Evolutionary conservation across 169 alveolate genomes (phyloP), one percentile per base, ranked within the genome.

Genomic region (Cyclospora cayetanensis): DNA sequence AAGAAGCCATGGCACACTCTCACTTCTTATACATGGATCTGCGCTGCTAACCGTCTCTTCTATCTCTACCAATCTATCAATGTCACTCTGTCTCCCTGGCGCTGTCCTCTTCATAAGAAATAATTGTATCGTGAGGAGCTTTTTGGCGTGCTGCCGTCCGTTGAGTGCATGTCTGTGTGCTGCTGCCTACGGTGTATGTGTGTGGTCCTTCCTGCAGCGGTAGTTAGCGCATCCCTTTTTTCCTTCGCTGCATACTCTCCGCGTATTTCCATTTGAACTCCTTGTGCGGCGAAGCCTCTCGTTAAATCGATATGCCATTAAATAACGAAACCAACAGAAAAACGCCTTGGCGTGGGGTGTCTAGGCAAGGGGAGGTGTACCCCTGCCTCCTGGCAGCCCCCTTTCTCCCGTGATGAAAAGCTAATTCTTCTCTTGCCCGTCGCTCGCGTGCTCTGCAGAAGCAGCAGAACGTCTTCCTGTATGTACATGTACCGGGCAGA

Each of bases 171-270:
- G 39, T 39, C 22, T 1, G 70, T 31, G 46, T 20, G 31, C 34
- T 2, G 2, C 20, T 7, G 52, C 2, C 55, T 37, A 4, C 5
- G 12, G 1, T 68, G 41, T 11, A 12, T 41, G 15, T 37, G 86
- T 27, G 7, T 7, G 22, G 25, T n/a, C 35, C 25, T 52, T 12
- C 22, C 15, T 18, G 22, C 90, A 82, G 90, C 79, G 11, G 31
- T 82, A 22, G 90, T 82, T 12, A 53, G 46, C 9, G 90, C 90
- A 9, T 46, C 79, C 4, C 90, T 82, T 39, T 82, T 82, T 55
- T 52, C 90, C 53, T 82, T 82, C 63, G 90, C 90, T 27, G 90
- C 90, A 39, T 82, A 53, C 39, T 82, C 90, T 1, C 90, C 90
- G 1, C 90, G 77, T 4, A 34, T 82, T 22, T 7, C 70, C 11